Base-by-base conservation (phyloP, 371 early-diverging fungal species). In the Thermomucor indicae-seudaticae region DNA sequence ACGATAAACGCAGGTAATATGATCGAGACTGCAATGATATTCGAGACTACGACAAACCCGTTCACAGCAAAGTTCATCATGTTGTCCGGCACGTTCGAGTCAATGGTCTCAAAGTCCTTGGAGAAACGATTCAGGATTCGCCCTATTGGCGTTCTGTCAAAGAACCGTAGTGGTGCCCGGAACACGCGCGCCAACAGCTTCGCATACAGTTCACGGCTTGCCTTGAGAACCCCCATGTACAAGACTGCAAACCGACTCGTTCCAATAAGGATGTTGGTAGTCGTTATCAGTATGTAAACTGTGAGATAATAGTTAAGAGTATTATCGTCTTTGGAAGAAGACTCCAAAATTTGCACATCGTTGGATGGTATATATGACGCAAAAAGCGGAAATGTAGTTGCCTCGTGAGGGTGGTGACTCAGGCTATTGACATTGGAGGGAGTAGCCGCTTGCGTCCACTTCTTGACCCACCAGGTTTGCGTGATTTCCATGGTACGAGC, bases 81-180 rank as follows among this genome's bases (percentile, higher is more conserved):
- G 23, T 70, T 68, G 29, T 67, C 67, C 23, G 74, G 74, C 40
- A 79, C 60, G 12, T 57, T 59, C 3, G 75, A 67, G 24, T 79
- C 79, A 37, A 79, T 64, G 0, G 79, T 72, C 29, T 75, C 74
- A 28, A 79, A 72, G 38, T 79, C 79, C 24, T 62, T 58, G 40
- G 65, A 55, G 34, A 94, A 93, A n/a, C 94, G 75, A 62, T 90
- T 91, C 61, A 92, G 58, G 38, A 94, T 86, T 14, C 93, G 83
- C 6, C 94, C 95, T 11, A 93, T 61, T 6, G 96, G 96, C 11
- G 93, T 96, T 17, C 74, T 83, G 41, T 95, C 95, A 58, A 91
- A 93, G 70, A 93, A 94, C 16, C 86, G 74, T 25, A 92, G 69
- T 23, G 77, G 80, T 1, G 89, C 86, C 7, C 72, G 74, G 43